A percentile compares a stretch with the other conserved stretches of the same genome.
Evolutionary conservation across 495 filamentous ascomycete species (phyloP).

Genomic region (Xylaria cubensis): DNA sequence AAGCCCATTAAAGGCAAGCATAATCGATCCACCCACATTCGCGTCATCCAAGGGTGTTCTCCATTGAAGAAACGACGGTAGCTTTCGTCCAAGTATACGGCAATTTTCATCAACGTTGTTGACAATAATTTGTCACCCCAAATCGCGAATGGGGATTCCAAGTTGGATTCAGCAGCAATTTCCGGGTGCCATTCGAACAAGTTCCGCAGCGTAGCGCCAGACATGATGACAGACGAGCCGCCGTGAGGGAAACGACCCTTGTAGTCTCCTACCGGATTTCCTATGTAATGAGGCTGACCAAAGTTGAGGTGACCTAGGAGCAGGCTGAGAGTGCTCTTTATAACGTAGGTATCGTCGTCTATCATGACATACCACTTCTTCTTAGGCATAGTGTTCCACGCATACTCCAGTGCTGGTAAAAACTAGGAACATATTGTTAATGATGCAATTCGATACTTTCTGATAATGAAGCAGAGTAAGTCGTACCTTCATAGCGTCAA

Average conservation of each 20-base stretch:
- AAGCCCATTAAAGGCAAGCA: slow-evolving; percentile 51
- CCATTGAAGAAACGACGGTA: slow-evolving; percentile 56
- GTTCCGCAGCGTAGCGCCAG: slow-evolving; percentile 47
- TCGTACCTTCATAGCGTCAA: slow-evolving; percentile 57
- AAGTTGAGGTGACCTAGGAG: slow-evolving; percentile 51
- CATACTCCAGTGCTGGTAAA: slow-evolving; percentile 50
- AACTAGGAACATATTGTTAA: slow-evolving; percentile 40
- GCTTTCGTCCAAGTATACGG: slow-evolving; percentile 51
- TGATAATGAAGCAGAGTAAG: not conserved
- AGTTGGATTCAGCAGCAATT: slow-evolving; percentile 39
- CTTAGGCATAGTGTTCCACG: slow-evolving; percentile 46
- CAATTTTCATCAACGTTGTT: slow-evolving; percentile 47
- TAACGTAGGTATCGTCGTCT: slow-evolving; percentile 57
- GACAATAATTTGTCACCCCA: slow-evolving; percentile 55
- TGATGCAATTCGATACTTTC: slow-evolving; percentile 8
- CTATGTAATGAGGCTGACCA: slow-evolving; percentile 49
- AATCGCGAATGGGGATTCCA: slow-evolving; percentile 47
- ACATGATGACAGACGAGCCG: slow-evolving; percentile 53
- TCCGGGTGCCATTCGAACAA: slow-evolving; percentile 43
- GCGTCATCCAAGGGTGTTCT: slow-evolving; percentile 49
- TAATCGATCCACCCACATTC: slow-evolving; percentile 49
- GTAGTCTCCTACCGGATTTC: slow-evolving; percentile 58
- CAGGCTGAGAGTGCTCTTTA: slow-evolving; percentile 47
- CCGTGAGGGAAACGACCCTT: slow-evolving; percentile 56
- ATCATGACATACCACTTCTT: slow-evolving; percentile 58